Percentiles rank a stretch among this genome's conserved stretches.
Evolutionary conservation across 768 basidiomycete genomes (phyloP).

Genomic region (Boletus rex-veris): DNA sequence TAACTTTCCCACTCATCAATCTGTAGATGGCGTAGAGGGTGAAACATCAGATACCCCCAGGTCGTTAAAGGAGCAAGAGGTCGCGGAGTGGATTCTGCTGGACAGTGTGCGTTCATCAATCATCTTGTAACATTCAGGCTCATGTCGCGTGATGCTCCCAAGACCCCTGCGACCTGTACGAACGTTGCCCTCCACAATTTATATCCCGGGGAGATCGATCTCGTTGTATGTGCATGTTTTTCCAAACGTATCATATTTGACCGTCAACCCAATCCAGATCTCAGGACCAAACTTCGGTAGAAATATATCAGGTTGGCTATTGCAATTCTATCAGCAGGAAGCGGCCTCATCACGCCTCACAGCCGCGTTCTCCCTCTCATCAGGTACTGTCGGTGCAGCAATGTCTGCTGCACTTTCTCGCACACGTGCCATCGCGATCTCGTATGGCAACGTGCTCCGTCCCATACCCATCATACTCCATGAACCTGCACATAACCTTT

Average conservation of each 20-base stretch:
- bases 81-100: slow-evolving; percentile 87
- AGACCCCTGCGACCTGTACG: slow-evolving; percentile 88
- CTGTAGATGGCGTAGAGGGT: slow-evolving; percentile 54
- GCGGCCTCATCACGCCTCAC: slow-evolving; percentile 5
- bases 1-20: background rate
- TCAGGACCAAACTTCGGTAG: slow-evolving; percentile 86
- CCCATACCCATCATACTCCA: slow-evolving; percentile 59
- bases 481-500: slow-evolving; percentile 71
- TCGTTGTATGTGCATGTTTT: slow-evolving; percentile 57
- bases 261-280: slow-evolving; percentile 42
- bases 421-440: slow-evolving; percentile 78
- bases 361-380: slow-evolving; percentile 87
- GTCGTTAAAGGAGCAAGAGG: slow-evolving; percentile 70
- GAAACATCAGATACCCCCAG: slow-evolving; percentile 61
- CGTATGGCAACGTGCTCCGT: slow-evolving; percentile 76
- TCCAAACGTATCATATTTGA: background rate
- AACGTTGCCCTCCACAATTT: slow-evolving; percentile 91
- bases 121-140: slow-evolving; percentile 4
- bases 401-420: slow-evolving; percentile 72
- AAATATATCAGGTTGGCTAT: slow-evolving; percentile 68
- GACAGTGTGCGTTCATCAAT: slow-evolving; percentile 58
- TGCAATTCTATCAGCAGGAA: background rate
- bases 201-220: slow-evolving; percentile 79
- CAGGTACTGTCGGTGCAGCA: slow-evolving; percentile 90
- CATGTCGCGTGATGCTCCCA: slow-evolving; percentile 25